Conservation (phyloP, 1,139 yeast species). For the Taphrina wiesneri region DNA sequence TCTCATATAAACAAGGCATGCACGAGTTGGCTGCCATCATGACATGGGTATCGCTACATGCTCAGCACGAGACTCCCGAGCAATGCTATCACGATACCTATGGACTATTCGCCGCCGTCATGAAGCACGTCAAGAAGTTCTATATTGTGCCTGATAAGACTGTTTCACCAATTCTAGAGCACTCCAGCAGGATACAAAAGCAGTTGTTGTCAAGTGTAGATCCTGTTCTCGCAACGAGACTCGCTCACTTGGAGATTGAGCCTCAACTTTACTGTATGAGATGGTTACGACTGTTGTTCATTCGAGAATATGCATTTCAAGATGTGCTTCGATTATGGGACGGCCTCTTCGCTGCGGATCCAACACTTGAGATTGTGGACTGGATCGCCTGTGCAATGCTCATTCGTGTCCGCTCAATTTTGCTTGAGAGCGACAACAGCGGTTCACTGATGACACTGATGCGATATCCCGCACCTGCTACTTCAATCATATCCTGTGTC, state of each 20-base stretch:
- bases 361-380: constrained; percentile 44
- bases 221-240: constrained; percentile 43
- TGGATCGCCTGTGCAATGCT: constrained; percentile 46
- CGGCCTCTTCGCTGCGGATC: constrained; percentile 46
- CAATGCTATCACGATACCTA: constrained; percentile 44
- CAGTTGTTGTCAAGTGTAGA: constrained; percentile 48
- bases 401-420: constrained; percentile 42
- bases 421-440: constrained; percentile 40
- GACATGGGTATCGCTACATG: constrained; percentile 42
- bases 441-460: constrained; percentile 45
- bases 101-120: constrained; percentile 44
- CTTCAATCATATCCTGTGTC: constrained; percentile 41
- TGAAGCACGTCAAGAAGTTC: constrained; percentile 45
- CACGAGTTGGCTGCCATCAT: constrained; percentile 62
- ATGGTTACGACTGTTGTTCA: constrained; percentile 55
- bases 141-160: constrained; percentile 44
- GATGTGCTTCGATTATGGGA: constrained; percentile 47
- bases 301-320: constrained; percentile 52
- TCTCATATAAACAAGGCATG: constrained; percentile 65
- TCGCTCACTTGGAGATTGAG: constrained; percentile 54
- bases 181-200: constrained; percentile 44
- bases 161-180: not conserved
- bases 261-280: constrained; percentile 64
- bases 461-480: constrained; percentile 43
- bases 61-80: constrained; percentile 21